These are phyloP conservation scores for Neospermospora avenae DNA, from an alignment of 2,329 filamentous ascomycete genomes.

Conservation along the genomic window DNA sequence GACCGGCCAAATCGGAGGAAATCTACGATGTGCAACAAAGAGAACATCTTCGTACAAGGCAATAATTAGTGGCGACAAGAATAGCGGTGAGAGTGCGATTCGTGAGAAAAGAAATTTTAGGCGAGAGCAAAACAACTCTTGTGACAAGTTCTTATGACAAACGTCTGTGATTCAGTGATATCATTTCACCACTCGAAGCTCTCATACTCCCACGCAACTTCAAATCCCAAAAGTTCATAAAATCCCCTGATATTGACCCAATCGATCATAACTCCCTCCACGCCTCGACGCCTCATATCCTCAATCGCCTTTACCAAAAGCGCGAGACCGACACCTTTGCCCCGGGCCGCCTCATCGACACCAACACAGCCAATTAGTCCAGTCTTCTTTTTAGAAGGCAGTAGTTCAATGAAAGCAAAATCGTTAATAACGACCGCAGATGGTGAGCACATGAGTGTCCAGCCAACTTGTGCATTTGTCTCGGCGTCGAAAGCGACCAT, in stretches of 20 bases:
- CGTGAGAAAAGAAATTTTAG: too few relatives aligned
- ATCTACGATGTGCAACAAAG: too few relatives aligned
- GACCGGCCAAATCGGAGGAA: too few relatives aligned
- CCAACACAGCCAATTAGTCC: constrained; percentile 45
- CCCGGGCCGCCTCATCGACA: constrained; percentile 38
- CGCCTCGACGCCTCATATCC: constrained; percentile 40
- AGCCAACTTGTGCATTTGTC: constrained; percentile 40
- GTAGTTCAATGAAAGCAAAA: constrained; percentile 41
- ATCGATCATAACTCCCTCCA: constrained; percentile 44
- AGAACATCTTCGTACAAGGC: too few relatives aligned
- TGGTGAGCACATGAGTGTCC: constrained; percentile 43
- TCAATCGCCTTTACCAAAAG: constrained; percentile 43
- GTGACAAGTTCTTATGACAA: too few relatives aligned
- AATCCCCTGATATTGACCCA: constrained; percentile 42
- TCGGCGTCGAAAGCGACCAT: constrained; percentile 41
- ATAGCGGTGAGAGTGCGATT: too few relatives aligned
- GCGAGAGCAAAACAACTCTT: too few relatives aligned
- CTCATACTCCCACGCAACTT: constrained; percentile 40
- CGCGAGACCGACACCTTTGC: constrained; percentile 41
- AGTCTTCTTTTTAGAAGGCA: constrained; percentile 38
- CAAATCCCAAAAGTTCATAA: constrained; percentile 44
- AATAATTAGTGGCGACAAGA: too few relatives aligned
- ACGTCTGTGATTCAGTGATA: too few relatives aligned
- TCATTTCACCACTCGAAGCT: constrained; percentile 23
- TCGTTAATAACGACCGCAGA: constrained; percentile 33